These are phyloP conservation scores for Teratosphaeria gauchensis DNA, from an alignment of 2,329 filamentous ascomycete genomes.

Conservation along the genomic window DNA sequence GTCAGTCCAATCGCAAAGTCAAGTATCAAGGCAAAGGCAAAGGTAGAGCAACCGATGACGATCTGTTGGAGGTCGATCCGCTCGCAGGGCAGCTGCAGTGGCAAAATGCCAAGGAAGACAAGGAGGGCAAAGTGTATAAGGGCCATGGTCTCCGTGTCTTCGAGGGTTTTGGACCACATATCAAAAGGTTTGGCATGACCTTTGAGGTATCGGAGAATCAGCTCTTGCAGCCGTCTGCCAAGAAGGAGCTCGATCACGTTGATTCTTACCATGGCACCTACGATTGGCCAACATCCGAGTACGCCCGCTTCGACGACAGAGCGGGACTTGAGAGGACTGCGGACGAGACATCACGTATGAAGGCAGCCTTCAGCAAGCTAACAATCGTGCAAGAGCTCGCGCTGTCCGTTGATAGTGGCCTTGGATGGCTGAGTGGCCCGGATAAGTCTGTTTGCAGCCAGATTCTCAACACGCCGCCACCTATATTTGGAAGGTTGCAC, in stretches of 20 bases:
- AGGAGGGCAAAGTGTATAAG: conserved; percentile 36
- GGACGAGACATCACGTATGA: conserved; percentile 54
- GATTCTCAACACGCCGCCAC: conserved; percentile 33
- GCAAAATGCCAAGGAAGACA: conserved; percentile 30
- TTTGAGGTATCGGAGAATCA: conserved; percentile 54
- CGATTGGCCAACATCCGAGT: conserved; percentile 52
- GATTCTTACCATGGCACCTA: conserved; percentile 56
- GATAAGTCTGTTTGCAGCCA: conserved; percentile 44
- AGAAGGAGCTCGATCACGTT: conserved; percentile 45
- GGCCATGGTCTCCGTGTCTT: conserved; percentile 55
- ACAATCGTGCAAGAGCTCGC: conserved; percentile 52
- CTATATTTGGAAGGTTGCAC: conserved; percentile 36
- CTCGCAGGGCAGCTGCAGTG: conserved; percentile 22
- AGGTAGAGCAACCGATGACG: conserved; percentile 8
- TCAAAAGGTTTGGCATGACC: conserved; percentile 56
- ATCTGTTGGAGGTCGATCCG: conserved; percentile 1
- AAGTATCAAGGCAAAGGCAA: conserved; percentile 8
- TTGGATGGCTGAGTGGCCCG: conserved; percentile 57
- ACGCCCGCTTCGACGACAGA: conserved; percentile 50
- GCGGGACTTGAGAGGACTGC: conserved; percentile 53
- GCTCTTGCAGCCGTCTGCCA: conserved; percentile 44
- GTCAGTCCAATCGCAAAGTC: conserved; percentile 3
- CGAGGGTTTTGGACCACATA: conserved; percentile 49
- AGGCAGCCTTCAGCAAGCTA: conserved; percentile 49
- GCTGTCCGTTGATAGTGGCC: conserved; percentile 55